Evolutionary conservation across 257 asterid species (phyloP), one percentile per base, ranked within the genome.

Genomic region (Petrea volubilis): DNA sequence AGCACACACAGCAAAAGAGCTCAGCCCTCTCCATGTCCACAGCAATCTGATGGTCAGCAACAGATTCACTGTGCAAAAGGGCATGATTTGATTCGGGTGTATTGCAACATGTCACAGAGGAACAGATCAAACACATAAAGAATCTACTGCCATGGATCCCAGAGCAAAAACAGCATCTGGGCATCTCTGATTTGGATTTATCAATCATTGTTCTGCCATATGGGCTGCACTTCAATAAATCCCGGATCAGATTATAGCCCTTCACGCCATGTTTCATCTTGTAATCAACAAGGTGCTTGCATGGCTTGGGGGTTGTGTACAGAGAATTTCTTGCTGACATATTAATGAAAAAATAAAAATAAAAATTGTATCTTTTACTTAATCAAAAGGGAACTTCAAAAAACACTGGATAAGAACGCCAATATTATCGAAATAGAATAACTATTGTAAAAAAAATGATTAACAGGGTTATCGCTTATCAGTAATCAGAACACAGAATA

Each of bases 71-170:
- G 61, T 86, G 97, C 73, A 79, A 64, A 75, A 77, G 78, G 73
- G 83, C 56, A 41, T 86, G 93, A 53, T 81, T 79, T 53, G 90
- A 80, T 76, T 83, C 88, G 14, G 81, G 80, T 1, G 64, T 43
- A 52, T 52, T 20, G 57, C 79, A 79, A 62, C 95, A 86, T 0
- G 83, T 64, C 13, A 85, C 77, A 40, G 90, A 83, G 11, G 87
- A 83, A 70, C 97, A 90, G 83, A 90, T 88, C 93, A 90, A 78
- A 71, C 97, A 90, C 78, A 75, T 78, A 50, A 67, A 82, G 43
- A 84, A 80, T 76, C 93, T 88, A n/a, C n/a, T n/a, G 34, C 90
- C 89, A 29, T 62, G 50, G 68, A 23, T 23, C 8, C 82, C 85
- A 60, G 76, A 67, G 84, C 89, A 86, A 72, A 84, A 70, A 82